phyloP scores from a whole-genome alignment of 2,329 filamentous ascomycete genomes.

The Boeremia lycopersici region DNA sequence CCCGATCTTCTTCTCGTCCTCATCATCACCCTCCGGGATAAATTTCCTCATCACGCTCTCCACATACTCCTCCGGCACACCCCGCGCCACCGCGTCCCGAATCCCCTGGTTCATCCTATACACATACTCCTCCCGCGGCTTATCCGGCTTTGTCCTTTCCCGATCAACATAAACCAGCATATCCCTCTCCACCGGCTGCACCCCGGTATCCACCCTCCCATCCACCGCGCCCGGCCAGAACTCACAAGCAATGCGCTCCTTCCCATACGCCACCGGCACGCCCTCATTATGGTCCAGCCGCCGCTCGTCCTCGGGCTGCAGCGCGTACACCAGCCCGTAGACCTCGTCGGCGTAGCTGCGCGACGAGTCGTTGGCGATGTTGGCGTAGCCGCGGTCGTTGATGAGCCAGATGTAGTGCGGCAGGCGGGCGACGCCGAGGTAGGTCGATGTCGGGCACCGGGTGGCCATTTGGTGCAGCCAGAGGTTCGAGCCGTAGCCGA shows the following conservation, averaged over 20 bases:
- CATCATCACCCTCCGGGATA: slow-evolving; percentile 43
- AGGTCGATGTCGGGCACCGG: slow-evolving; percentile 63
- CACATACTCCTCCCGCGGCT: slow-evolving; percentile 64
- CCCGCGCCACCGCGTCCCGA: slow-evolving; percentile 60
- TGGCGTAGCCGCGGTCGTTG: slow-evolving; percentile 70
- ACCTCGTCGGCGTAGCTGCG: slow-evolving; percentile 21
- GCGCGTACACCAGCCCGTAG: slow-evolving; percentile 45
- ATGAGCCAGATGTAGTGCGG: slow-evolving; percentile 68
- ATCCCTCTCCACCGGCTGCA: slow-evolving; percentile 25
- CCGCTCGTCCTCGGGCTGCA: slow-evolving; percentile 34
- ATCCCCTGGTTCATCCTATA: slow-evolving; percentile 68
- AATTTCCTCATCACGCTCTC: slow-evolving; percentile 60
- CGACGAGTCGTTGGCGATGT: slow-evolving; percentile 53
- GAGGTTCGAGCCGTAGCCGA: slow-evolving; percentile 75
- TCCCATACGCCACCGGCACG: slow-evolving; percentile 66
- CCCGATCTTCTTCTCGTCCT: slow-evolving; percentile 27
- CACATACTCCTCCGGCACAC: slow-evolving; percentile 63
- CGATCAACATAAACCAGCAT: slow-evolving; percentile 68
- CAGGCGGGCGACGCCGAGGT: slow-evolving; percentile 64
- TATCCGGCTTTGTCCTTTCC: slow-evolving; percentile 46
- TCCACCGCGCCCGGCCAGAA: slow-evolving; percentile 48
- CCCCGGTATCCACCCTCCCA: slow-evolving; percentile 6
- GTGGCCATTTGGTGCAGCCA: slow-evolving; percentile 67
- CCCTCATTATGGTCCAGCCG: slow-evolving; percentile 60
- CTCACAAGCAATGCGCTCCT: slow-evolving; percentile 53